A percentile compares a stretch with the other conserved stretches of the same genome.
phyloP scores from a whole-genome alignment of 345 rosid genomes.

The Populus alba region DNA sequence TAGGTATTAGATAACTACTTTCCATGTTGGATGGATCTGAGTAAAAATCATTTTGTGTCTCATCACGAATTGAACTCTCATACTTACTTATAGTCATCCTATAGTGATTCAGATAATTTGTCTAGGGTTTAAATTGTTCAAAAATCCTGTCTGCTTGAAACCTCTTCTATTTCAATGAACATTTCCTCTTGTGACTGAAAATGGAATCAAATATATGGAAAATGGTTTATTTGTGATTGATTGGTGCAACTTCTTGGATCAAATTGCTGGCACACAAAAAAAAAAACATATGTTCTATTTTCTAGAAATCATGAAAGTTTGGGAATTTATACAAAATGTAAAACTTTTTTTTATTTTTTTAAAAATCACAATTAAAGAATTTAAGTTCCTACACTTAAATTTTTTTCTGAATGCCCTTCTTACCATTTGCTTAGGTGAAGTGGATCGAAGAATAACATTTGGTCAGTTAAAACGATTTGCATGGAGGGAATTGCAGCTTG shows the following conservation, averaged over 20 bases:
- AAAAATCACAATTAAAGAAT: not conserved
- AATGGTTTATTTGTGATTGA: not conserved
- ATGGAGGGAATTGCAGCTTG: slow-evolving; percentile 89
- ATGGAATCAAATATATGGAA: not conserved
- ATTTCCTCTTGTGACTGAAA: not conserved
- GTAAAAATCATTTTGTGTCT: not conserved
- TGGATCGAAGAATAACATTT: slow-evolving; percentile 87
- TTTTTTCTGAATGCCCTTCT: not conserved
- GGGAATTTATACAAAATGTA: not conserved
- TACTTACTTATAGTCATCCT: not conserved
- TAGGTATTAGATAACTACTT: not conserved
- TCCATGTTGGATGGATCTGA: not conserved
- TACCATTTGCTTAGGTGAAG: slow-evolving; percentile 62
- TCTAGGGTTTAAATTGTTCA: not conserved
- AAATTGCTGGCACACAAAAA: not conserved
- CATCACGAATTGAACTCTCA: not conserved
- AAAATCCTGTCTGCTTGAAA: not conserved
- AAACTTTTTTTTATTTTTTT: not conserved
- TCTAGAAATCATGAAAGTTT: not conserved
- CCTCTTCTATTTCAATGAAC: not conserved
- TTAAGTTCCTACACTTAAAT: not conserved
- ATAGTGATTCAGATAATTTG: not conserved
- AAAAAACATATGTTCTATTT: not conserved
- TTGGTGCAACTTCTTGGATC: not conserved
- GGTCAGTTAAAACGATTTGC: slow-evolving; percentile 90